phyloP scores from a whole-genome alignment of 306 rosid genomes.

The Erythrophleum fordii region DNA sequence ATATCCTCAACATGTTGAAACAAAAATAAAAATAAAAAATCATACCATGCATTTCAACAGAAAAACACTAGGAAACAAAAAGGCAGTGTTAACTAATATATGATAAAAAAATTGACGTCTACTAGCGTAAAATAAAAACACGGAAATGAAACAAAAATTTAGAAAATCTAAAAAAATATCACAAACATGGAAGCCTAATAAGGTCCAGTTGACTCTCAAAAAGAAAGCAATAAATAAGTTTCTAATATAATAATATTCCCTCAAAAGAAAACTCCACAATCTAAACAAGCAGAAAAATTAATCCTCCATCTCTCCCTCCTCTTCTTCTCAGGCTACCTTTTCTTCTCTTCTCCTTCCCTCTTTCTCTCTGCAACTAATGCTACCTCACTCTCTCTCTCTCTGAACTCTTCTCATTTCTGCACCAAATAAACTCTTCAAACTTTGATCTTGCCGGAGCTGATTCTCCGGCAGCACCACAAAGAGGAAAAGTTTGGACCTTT shows the following conservation, averaged over 20 bases:
- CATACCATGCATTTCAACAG: no score
- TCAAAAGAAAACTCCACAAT: no score
- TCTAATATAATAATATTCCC: no score
- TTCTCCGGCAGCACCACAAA: conserved; percentile 27
- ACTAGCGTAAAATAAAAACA: no score
- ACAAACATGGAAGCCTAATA: no score
- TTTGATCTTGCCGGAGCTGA: conserved; percentile 32
- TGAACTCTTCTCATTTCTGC: conserved; percentile 14
- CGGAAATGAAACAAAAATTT: background rate
- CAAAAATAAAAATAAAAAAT: no score
- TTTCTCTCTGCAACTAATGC: conserved; percentile 38
- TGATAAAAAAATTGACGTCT: background rate
- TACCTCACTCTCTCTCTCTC: conserved; percentile 6
- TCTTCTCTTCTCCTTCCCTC: conserved; percentile 10
- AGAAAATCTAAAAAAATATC: no score
- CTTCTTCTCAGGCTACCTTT: background rate
- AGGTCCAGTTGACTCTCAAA: no score
- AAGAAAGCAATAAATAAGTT: no score
- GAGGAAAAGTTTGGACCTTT: background rate
- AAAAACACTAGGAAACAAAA: background rate
- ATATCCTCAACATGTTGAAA: no score
- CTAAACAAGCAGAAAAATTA: background rate
- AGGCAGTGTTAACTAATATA: background rate
- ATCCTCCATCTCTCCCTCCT: background rate
- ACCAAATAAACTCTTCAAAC: conserved; percentile 42